phyloP scores from a whole-genome alignment of 202 grass and related monocot species.

The Hordeum pubiflorum region DNA sequence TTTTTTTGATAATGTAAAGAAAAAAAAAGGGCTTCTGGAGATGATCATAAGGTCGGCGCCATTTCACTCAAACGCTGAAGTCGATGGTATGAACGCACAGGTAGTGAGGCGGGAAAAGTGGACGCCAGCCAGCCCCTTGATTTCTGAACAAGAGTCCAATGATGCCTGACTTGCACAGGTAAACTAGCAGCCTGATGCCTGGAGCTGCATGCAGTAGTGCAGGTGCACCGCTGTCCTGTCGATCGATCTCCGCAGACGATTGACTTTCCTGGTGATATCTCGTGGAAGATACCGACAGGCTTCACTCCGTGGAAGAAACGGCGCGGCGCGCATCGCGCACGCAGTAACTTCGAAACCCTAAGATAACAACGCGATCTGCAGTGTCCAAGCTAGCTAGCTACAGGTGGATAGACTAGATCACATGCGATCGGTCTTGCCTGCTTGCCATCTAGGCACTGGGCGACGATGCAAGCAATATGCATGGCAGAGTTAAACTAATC shows the following conservation, averaged over 20 bases:
- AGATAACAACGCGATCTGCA: not conserved
- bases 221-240: slow-evolving; percentile 13
- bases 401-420: slow-evolving; percentile 28
- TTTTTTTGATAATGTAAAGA: too few species aligned
- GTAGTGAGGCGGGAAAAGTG: slow-evolving; percentile 4
- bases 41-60: slow-evolving; percentile 9
- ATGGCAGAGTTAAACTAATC: slow-evolving; percentile 8
- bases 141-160: slow-evolving; percentile 32
- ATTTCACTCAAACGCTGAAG: not conserved
- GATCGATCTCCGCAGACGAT: not conserved
- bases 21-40: not conserved
- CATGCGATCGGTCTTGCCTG: slow-evolving; percentile 24
- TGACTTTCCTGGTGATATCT: not conserved
- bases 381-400: not conserved
- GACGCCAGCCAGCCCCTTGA: not conserved
- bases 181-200: slow-evolving; percentile 23
- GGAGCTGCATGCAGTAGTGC: not conserved
- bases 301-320: slow-evolving; percentile 27
- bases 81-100: slow-evolving; percentile 3
- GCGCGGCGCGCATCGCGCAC: slow-evolving; percentile 30
- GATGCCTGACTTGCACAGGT: not conserved
- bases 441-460: slow-evolving; percentile 5
- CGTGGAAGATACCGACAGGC: slow-evolving; percentile 30
- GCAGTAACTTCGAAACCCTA: slow-evolving; percentile 39
- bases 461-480: not conserved